phyloP scores from a whole-genome alignment of 2,329 filamentous ascomycete species.

The Fusarium longipes region DNA sequence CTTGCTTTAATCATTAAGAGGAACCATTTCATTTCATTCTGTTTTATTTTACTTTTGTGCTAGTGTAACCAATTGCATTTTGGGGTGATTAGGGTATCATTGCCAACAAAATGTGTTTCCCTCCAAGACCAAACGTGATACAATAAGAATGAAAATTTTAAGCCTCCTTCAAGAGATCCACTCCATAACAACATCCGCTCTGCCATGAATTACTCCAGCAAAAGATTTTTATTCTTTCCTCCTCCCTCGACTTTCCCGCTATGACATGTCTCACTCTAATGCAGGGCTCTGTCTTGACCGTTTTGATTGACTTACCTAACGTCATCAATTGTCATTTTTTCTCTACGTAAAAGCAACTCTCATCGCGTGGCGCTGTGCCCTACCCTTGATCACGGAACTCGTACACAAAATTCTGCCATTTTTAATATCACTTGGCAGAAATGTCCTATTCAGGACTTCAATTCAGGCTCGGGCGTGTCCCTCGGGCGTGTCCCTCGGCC shows the following conservation, averaged over 20 bases:
- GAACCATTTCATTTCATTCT: background rate
- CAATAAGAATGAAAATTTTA: constrained; percentile 15
- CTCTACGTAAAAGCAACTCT: constrained; percentile 3
- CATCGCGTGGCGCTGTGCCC: constrained; percentile 32
- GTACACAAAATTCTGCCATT: constrained; percentile 14
- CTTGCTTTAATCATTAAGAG: constrained; percentile 19
- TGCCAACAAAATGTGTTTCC: constrained; percentile 8
- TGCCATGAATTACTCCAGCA: constrained; percentile 20
- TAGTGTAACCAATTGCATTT: constrained; percentile 1
- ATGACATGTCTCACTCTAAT: constrained; percentile 32
- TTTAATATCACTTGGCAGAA: background rate
- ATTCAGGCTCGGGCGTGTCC: background rate
- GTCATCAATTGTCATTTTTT: constrained; percentile 5
- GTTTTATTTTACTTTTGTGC: background rate
- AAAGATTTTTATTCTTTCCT: constrained; percentile 4
- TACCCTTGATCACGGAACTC: constrained; percentile 22
- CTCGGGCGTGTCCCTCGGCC: background rate
- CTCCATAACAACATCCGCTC: constrained; percentile 3
- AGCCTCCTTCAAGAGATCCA: constrained; percentile 32
- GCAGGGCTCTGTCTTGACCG: constrained; percentile 18
- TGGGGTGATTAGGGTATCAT: constrained; percentile 18
- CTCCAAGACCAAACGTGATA: constrained; percentile 5
- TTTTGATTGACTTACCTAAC: background rate
- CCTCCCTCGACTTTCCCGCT: background rate
- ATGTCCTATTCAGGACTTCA: background rate